These are phyloP conservation scores for Geotrichum bryndzae DNA, from an alignment of 1,139 yeast species.

Conservation along the genomic window DNA sequence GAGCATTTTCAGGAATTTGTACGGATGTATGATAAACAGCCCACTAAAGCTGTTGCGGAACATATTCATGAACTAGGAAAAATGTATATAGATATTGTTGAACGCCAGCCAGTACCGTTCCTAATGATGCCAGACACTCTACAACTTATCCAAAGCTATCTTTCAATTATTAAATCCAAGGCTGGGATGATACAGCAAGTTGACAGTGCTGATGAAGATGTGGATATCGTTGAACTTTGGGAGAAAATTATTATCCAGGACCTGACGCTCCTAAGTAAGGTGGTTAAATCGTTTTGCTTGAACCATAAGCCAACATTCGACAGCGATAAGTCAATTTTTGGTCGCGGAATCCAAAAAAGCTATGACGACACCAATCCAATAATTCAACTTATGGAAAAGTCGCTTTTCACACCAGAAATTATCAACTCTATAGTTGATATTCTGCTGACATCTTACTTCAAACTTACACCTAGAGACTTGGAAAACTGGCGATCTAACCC, in stretches of 20 bases:
- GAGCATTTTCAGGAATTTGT: constrained; percentile 57
- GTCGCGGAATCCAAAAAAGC: constrained; percentile 50
- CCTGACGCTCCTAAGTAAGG: constrained; percentile 56
- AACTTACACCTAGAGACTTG: constrained; percentile 65
- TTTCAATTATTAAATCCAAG: constrained; percentile 55
- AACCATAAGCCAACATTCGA: constrained; percentile 27
- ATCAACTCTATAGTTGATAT: constrained; percentile 57
- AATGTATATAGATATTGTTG: constrained; percentile 53
- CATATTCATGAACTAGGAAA: constrained; percentile 74
- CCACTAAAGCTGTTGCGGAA: constrained; percentile 57
- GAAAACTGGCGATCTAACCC: constrained; percentile 85
- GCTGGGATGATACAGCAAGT: constrained; percentile 53
- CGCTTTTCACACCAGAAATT: constrained; percentile 53
- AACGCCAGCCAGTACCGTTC: constrained; percentile 63
- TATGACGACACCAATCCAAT: constrained; percentile 57
- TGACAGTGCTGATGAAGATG: constrained; percentile 27
- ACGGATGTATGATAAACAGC: constrained; percentile 44
- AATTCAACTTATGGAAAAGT: constrained; percentile 44
- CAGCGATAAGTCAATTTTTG: constrained; percentile 56
- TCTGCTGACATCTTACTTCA: constrained; percentile 65
- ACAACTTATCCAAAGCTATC: constrained; percentile 52
- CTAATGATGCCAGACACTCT: constrained; percentile 60
- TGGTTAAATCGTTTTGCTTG: constrained; percentile 56
- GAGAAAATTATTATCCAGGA: constrained; percentile 69
- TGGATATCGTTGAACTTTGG: constrained; percentile 57